These are phyloP conservation scores for Hordeum marinum DNA, from an alignment of 176 grass and related monocot genomes.

Conservation along the genomic window DNA sequence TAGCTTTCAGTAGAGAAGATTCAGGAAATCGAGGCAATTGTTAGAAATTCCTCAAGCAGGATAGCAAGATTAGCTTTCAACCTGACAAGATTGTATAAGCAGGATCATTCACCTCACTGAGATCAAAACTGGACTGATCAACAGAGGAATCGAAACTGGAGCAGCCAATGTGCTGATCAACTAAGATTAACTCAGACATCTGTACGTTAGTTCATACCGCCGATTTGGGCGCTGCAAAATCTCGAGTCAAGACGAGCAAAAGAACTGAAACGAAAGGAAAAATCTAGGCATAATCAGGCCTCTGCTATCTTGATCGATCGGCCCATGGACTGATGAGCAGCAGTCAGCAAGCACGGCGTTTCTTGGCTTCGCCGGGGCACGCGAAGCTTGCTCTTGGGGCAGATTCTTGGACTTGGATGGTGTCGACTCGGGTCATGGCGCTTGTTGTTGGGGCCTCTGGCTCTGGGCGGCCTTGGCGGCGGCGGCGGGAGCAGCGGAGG, in stretches of 20 bases:
- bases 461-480: background rate
- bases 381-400: background rate
- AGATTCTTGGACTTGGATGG: background rate
- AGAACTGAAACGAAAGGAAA: background rate
- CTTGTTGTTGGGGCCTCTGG: background rate
- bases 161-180: background rate
- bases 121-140: background rate
- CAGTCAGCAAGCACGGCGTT: background rate
- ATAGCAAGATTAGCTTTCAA: background rate
- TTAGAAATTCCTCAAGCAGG: background rate
- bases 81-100: background rate
- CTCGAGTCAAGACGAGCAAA: background rate
- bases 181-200: background rate
- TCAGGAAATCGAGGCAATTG: background rate
- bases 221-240: background rate
- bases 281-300: background rate
- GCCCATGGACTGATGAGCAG: background rate
- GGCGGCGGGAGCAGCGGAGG: background rate
- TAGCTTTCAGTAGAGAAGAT: background rate
- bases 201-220: background rate
- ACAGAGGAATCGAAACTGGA: background rate
- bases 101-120: background rate
- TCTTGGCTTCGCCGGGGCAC: background rate
- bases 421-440: background rate
- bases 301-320: background rate